Evolutionary conservation across 371 early-diverging fungal species (phyloP).

Genomic region (Mortierella sp.): DNA sequence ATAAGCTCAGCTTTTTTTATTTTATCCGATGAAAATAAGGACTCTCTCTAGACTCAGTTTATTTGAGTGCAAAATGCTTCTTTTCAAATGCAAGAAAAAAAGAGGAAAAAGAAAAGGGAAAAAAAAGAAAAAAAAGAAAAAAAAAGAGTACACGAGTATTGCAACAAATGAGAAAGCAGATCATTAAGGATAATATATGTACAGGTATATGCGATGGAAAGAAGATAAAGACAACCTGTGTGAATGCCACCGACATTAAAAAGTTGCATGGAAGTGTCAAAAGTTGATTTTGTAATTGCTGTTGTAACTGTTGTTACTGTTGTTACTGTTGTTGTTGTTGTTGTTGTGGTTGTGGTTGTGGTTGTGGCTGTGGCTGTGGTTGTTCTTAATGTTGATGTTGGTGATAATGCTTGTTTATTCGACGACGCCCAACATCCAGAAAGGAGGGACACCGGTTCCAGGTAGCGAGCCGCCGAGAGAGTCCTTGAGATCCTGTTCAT

Average conservation of each 20-base stretch:
- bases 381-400: background rate
- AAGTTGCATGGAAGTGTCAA: background rate
- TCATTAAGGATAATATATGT: constrained; percentile 17
- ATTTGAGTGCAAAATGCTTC: background rate
- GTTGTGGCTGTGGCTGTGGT: background rate
- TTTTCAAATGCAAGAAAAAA: background rate
- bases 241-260: background rate
- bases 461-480: constrained; percentile 51
- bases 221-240: background rate
- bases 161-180: constrained; percentile 1
- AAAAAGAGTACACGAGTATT: constrained; percentile 2
- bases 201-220: constrained; percentile 21
- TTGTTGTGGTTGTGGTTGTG: background rate
- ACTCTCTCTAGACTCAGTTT: background rate
- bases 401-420: constrained; percentile 12
- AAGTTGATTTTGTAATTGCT: background rate
- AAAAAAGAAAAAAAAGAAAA: background rate
- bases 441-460: constrained; percentile 49
- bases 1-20: too few species aligned
- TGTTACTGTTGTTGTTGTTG: background rate
- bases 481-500: constrained; percentile 46
- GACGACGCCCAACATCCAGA: constrained; percentile 55
- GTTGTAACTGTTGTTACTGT: background rate
- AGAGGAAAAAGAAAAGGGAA: background rate
- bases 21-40: too few species aligned